Base-by-base conservation (phyloP, 495 filamentous ascomycete species). In the Astrocystis sublimbata region DNA sequence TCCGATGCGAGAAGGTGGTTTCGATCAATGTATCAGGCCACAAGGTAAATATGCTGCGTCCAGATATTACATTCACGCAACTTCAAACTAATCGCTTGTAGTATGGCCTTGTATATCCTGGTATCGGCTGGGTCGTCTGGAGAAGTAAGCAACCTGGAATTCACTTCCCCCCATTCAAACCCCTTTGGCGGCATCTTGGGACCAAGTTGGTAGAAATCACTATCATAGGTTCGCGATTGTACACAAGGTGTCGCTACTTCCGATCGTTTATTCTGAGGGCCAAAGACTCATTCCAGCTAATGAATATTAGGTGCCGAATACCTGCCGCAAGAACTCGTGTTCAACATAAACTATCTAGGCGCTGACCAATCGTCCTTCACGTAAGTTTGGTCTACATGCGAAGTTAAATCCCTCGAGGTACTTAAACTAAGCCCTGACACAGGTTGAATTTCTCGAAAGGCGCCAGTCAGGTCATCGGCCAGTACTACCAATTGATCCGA, bases 331-430 rank as follows among this genome's bases (percentile, higher is more conserved):
- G 92, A 96, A 71, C 86, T 97, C 38, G 90, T 97, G 68, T 97
- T 97, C 85, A 96, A 96, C 82, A 93, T 96, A 83, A 97, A 97
- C 78, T 97, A 97, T 73, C 88, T 97, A 2, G 92, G 92, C 56
- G 90, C 92, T 24, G 91, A 97, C 66, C 92, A 97, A 76, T 87
- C 92, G n/a, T 96, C 91, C 54, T 96, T 96, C 81, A 97, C 92
- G n/a, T 59, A 15, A 59, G 56, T 59, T 3, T 8, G 19, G 13
- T 42, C 3, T 55, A 4, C 51, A 54, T 54, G 28, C 26, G 6
- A 30, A 7, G 1, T 31, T 7, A 6, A 49, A 30, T 26, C 13
- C 2, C 12, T 2, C 4, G 19, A 43, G n/a, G 15, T 21, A 8
- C 23, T 43, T 42, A 10, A 7, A 58, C 31, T 45, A 36, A 46